Evolutionary conservation across 1,139 yeast species (phyloP), one percentile per base, ranked within the genome.

Genomic region (Hyphopichia burtonii): DNA sequence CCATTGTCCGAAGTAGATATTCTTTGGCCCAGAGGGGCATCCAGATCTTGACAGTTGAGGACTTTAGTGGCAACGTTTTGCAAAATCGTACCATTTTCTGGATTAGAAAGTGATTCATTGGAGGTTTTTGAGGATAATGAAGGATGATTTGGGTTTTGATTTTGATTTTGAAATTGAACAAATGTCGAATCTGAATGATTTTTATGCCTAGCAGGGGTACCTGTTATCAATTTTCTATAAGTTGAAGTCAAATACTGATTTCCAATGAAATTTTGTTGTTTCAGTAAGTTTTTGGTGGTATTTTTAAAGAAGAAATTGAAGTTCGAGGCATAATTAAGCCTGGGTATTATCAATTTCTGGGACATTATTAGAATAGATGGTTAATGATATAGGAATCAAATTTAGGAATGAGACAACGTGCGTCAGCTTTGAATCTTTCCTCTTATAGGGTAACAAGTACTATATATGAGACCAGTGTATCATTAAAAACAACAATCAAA

Each of bases 301-400:
- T 72, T 72, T 27, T 66, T 61, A 54, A 64, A 70, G 56, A 72
- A 72, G 47, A 59, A 71, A 49, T 67, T 71, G 51, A 69, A 68
- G 45, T 63, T 61, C 31, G 63, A 51, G 33, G 59, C 58, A 30
- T 59, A 51, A 46, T 62, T 62, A 39, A 65, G 53, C 53, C 63
- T 57, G 14, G 71, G 63, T 38, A 61, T 44, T 38, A 58, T 41
- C 27, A 60, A 42, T 44, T 56, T 54, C 28, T 49, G 46, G n/a
- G 65, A 51, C 65, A 60, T 61, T 25, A n/a, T 41, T 19, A n/a
- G 15, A 31, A 16, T 15, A 27, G 11, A 27, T 7, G 12, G 30
- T 10, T 27, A 27, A 11, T 27, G 30, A 27, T n/a, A 11, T 27
- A n/a, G 30, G 23, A 20, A 20, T 20, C 23, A 20, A 20, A 6